These are phyloP conservation scores for Beauveria asiatica DNA, from an alignment of 2,329 filamentous ascomycete genomes.

Conservation along the genomic window DNA sequence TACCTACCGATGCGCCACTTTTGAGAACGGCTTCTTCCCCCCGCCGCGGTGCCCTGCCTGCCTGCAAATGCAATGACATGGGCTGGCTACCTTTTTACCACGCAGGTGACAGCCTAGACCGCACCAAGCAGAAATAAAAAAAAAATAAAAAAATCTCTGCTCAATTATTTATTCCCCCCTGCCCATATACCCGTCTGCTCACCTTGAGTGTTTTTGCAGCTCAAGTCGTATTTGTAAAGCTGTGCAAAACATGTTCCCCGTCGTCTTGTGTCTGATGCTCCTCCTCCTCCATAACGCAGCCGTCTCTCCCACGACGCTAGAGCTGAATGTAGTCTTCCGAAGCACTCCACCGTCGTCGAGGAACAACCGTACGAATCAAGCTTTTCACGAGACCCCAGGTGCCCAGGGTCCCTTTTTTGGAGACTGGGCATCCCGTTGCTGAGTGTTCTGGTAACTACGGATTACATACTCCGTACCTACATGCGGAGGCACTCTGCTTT, in stretches of 20 bases:
- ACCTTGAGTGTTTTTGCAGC: neutral
- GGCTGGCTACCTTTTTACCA: neutral
- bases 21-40: neutral
- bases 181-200: neutral
- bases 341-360: neutral
- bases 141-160: neutral
- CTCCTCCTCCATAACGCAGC: no score
- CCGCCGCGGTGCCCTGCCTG: neutral
- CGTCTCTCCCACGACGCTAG: neutral
- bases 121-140: neutral
- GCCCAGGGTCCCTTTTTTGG: neutral
- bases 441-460: neutral
- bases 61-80: neutral
- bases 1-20: no score
- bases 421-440: neutral
- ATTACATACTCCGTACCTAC: no score
- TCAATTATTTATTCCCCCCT: no score
- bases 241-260: slow-evolving; percentile 2
- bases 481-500: neutral
- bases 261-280: neutral
- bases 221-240: neutral
- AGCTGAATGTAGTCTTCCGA: slow-evolving; percentile 9
- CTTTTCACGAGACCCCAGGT: slow-evolving; percentile 1
- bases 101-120: neutral
- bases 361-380: neutral